Conservation (phyloP, 2,329 filamentous ascomycete species). For the Neopestalotiopsis sp. region DNA sequence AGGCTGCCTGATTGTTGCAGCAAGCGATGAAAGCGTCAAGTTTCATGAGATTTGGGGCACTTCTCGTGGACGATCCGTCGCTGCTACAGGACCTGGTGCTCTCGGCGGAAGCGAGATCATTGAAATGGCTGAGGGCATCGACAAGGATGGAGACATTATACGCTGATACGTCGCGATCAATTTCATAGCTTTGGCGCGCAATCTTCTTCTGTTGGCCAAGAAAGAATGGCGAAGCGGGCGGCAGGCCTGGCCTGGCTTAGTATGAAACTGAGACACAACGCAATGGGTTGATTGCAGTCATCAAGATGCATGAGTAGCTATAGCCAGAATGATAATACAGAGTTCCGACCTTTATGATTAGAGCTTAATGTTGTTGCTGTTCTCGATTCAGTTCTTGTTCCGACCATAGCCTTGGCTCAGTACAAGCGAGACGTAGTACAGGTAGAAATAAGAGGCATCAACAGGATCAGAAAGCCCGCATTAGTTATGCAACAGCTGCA, state of each 20-base stretch:
- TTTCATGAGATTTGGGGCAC: conserved; percentile 91
- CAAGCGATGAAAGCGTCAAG: conserved; percentile 89
- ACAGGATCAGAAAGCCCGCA: too few species aligned
- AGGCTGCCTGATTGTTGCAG: conserved; percentile 88
- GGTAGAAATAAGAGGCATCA: too few species aligned
- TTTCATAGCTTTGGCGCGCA: too few species aligned
- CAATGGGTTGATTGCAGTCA: background rate
- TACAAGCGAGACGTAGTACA: too few species aligned
- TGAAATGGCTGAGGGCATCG: conserved; percentile 80
- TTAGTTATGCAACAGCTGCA: too few species aligned
- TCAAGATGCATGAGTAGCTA: background rate
- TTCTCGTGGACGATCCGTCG: conserved; percentile 60
- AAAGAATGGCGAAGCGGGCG: background rate
- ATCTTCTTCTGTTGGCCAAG: background rate
- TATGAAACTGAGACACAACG: background rate
- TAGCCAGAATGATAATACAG: background rate
- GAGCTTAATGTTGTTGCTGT: background rate
- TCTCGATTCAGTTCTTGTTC: background rate
- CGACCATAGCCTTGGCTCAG: background rate
- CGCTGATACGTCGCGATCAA: conserved; percentile 49
- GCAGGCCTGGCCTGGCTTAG: background rate
- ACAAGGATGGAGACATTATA: conserved; percentile 74
- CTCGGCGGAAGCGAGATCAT: conserved; percentile 86
- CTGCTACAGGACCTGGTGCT: conserved; percentile 59
- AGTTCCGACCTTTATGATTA: background rate